A percentile compares a stretch with the other conserved stretches of the same genome.
Conservation (phyloP, 2,329 filamentous ascomycete genomes). For the Catunica adiposa region DNA sequence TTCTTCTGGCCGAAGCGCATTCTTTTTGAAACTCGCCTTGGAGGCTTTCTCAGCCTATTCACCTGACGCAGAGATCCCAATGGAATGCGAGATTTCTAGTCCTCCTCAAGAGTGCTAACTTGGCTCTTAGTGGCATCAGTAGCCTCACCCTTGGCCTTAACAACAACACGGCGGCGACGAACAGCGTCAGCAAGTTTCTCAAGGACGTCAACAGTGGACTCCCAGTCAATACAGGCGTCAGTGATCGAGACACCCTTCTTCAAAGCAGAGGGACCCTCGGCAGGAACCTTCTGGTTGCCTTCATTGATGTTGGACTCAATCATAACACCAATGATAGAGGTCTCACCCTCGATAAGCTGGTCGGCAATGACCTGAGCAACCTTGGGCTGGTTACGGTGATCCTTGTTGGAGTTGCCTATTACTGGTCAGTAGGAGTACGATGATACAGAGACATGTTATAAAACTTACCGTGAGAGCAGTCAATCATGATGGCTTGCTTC, state of each 20-base stretch:
- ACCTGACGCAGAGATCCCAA: background rate
- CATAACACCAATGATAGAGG: conserved; percentile 88
- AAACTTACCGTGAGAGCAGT: conserved; percentile 78
- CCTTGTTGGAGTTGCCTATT: conserved; percentile 74
- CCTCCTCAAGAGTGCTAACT: conserved; percentile 35
- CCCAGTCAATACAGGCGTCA: conserved; percentile 92
- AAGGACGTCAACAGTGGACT: conserved; percentile 62
- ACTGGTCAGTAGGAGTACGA: background rate
- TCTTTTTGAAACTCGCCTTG: background rate
- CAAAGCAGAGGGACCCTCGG: conserved; percentile 59
- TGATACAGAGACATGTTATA: background rate
- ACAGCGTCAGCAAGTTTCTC: conserved; percentile 78
- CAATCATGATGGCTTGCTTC: conserved; percentile 85
- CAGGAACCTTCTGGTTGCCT: conserved; percentile 71
- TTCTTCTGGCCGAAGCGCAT: background rate
- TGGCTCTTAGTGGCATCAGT: conserved; percentile 20
- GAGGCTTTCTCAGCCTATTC: background rate
- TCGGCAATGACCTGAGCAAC: conserved; percentile 69
- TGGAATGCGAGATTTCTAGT: conserved; percentile 22
- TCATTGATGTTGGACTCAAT: conserved; percentile 97
- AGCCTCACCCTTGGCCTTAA: conserved; percentile 20
- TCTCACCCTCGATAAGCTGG: conserved; percentile 76
- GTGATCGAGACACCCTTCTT: conserved; percentile 90
- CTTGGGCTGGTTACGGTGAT: conserved; percentile 93
- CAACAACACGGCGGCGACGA: conserved; percentile 48